Evolutionary conservation across 345 rosid species (phyloP).

Genomic region (Syzygium aromaticum): DNA sequence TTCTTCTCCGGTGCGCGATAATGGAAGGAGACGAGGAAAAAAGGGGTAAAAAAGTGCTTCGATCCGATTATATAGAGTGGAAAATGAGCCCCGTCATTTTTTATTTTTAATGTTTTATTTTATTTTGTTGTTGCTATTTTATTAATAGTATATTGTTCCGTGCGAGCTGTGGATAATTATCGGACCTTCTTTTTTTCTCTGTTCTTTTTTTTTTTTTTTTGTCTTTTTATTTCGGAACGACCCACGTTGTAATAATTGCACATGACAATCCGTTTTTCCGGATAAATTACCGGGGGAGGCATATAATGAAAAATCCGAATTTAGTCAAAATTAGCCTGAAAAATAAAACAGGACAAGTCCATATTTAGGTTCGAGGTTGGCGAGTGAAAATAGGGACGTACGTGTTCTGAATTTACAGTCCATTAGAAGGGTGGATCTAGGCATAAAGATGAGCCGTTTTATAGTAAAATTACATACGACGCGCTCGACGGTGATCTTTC

Average conservation of each 20-base stretch:
- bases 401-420: background rate
- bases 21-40: background rate
- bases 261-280: background rate
- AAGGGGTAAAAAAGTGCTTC: rapidly evolving
- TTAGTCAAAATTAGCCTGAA: background rate
- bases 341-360: background rate
- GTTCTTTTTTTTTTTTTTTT: background rate
- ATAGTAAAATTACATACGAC: background rate
- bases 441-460: background rate
- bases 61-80: background rate
- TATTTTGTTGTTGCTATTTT: background rate
- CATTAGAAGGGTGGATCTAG: background rate
- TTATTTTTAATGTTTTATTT: background rate
- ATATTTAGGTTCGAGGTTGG: background rate
- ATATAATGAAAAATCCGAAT: background rate
- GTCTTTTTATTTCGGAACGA: background rate
- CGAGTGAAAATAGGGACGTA: background rate
- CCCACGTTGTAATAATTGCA: background rate
- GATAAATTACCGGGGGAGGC: background rate
- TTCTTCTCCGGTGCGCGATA: background rate
- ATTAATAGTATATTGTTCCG: background rate
- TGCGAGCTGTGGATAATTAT: background rate
- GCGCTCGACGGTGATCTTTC: too few species aligned
- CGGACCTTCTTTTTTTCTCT: background rate
- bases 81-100: background rate